A percentile compares a stretch with the other conserved stretches of the same genome.
These are phyloP conservation scores for Pseudofabraea citricarpa DNA, from an alignment of 2,329 filamentous ascomycete species.

Conservation along the genomic window DNA sequence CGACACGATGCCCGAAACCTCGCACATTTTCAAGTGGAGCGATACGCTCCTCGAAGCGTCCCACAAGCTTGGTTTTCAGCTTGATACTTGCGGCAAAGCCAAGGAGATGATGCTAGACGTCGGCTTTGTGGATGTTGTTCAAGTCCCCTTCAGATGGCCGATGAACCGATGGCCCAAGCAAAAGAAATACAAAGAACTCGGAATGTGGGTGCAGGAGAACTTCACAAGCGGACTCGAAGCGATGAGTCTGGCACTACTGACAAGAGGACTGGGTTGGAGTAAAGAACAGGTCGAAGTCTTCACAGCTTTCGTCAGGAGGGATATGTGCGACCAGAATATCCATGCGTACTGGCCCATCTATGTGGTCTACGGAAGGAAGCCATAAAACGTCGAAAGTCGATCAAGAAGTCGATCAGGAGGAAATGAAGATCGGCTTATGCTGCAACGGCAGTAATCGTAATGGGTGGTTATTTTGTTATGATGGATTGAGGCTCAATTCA, in stretches of 20 bases:
- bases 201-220: conserved; percentile 5
- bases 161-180: conserved; percentile 46
- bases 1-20: conserved; percentile 1
- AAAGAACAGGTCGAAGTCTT: conserved; percentile 6
- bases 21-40: not conserved
- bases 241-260: conserved; percentile 8
- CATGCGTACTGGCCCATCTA: conserved; percentile 4
- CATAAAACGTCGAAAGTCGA: no score
- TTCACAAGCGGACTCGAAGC: conserved; percentile 1
- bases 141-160: conserved; percentile 43
- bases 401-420: no score
- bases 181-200: conserved; percentile 21
- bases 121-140: conserved; percentile 18
- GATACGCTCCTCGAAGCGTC: not conserved
- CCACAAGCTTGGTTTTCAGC: not conserved
- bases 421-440: no score
- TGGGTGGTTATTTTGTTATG: no score
- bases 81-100: not conserved
- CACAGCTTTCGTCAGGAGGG: conserved; percentile 3
- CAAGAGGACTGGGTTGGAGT: conserved; percentile 4
- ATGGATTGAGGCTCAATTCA: no score
- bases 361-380: conserved; percentile 1
- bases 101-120: conserved; percentile 29
- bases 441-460: no score
- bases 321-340: conserved; percentile 3